Percentiles rank a stretch among this genome's conserved stretches.
phyloP scores from a whole-genome alignment of 106 monocot genomes.

The Cymbidium sinense region DNA sequence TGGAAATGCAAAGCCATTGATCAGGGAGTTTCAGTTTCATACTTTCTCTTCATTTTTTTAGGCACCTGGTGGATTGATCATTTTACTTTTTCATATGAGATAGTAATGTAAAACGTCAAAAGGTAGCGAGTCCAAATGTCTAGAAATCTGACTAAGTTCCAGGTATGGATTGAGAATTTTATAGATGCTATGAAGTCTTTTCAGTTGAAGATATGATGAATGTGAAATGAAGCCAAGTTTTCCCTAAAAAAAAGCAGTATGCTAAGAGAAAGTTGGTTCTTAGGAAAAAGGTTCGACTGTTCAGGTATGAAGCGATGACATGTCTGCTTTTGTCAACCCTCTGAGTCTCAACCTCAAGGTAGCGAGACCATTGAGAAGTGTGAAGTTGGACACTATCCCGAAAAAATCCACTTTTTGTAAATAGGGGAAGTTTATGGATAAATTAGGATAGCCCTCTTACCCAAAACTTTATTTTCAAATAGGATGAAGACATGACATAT shows the following conservation, averaged over 20 bases:
- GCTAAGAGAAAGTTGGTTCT: not conserved
- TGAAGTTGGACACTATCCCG: conserved; percentile 1
- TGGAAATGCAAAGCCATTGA: no score
- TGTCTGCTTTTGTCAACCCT: not conserved
- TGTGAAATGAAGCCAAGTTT: not conserved
- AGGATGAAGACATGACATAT: not conserved
- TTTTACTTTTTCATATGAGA: no score
- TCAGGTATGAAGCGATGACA: not conserved
- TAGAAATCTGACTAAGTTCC: no score
- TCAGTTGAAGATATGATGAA: not conserved
- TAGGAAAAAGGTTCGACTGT: not conserved
- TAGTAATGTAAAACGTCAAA: no score
- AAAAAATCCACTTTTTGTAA: not conserved
- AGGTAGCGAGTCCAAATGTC: no score
- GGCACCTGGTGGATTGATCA: no score
- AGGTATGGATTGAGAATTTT: no score
- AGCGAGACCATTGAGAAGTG: not conserved
- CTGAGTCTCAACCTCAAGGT: not conserved
- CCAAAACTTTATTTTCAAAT: not conserved
- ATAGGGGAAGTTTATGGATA: not conserved
- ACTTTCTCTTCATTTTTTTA: no score
- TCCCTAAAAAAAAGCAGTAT: not conserved
- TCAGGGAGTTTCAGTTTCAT: no score
- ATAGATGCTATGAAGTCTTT: not conserved
- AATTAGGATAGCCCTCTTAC: conserved; percentile 1